Conservation (phyloP, 1,284 basidiomycete genomes). For the Marasmius oreades region DNA sequence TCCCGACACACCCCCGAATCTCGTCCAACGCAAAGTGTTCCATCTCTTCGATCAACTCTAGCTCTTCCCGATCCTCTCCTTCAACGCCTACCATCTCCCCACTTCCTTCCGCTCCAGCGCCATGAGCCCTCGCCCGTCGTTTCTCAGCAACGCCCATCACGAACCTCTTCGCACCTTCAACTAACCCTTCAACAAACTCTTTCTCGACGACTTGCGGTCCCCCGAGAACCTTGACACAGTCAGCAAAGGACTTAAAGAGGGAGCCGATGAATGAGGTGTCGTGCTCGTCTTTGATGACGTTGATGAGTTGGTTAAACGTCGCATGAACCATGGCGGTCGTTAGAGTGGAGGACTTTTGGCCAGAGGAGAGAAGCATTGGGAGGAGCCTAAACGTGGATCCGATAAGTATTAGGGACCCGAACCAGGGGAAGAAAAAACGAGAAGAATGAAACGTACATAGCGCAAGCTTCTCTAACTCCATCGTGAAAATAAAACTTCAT, state of each 20-base stretch:
- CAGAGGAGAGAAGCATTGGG: conserved; percentile 68
- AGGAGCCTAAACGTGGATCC: conserved; percentile 53
- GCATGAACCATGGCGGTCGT: conserved; percentile 70
- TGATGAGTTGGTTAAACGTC: conserved; percentile 65
- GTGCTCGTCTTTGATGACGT: conserved; percentile 60
- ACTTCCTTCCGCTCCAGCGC: conserved; percentile 34
- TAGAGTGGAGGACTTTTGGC: conserved; percentile 65
- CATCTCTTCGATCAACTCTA: conserved; percentile 68
- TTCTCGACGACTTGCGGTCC: conserved; percentile 46
- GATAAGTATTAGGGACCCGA: neutral
- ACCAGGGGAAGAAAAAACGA: neutral
- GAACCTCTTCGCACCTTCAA: conserved; percentile 69
- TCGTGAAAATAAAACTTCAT: conserved; percentile 79
- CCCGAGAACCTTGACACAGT: conserved; percentile 63
- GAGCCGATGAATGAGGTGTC: conserved; percentile 75
- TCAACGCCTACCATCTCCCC: conserved; percentile 30
- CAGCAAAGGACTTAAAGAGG: conserved; percentile 72
- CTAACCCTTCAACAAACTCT: conserved; percentile 48
- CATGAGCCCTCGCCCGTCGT: conserved; percentile 49
- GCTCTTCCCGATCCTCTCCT: conserved; percentile 62
- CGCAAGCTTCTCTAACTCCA: conserved; percentile 76
- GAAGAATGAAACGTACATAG: conserved; percentile 49
- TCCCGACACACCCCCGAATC: conserved; percentile 56
- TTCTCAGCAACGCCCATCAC: conserved; percentile 63
- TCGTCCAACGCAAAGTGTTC: conserved; percentile 74